A percentile compares a stretch with the other conserved stretches of the same genome.
Evolutionary conservation across 2,329 filamentous ascomycete genomes (phyloP).

Genomic region (Aspergillus sp.): DNA sequence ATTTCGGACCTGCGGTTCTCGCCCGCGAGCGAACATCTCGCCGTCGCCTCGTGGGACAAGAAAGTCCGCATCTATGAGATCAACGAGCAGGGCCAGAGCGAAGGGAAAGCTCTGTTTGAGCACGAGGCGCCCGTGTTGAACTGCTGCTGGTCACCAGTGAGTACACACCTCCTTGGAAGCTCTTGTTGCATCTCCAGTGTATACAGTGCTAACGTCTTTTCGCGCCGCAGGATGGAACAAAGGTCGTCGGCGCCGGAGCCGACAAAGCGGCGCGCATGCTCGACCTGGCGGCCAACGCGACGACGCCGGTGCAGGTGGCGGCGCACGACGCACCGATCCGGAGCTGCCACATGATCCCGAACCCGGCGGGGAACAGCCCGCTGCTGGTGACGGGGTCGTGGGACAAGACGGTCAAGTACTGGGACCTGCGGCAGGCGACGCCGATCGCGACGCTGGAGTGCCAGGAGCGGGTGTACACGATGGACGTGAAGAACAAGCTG

Average conservation of each 20-base stretch:
- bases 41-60: constrained; percentile 94
- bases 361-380: constrained; percentile 52
- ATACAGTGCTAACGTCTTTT: constrained; percentile 7
- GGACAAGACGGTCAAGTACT: constrained; percentile 59
- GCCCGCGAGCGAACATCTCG: constrained; percentile 73
- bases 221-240: constrained; percentile 73
- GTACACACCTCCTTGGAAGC: constrained; percentile 22
- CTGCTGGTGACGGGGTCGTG: constrained; percentile 83
- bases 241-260: constrained; percentile 81
- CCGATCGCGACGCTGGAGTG: constrained; percentile 49
- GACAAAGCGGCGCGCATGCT: constrained; percentile 89
- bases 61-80: constrained; percentile 98
- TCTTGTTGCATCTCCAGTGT: constrained; percentile 5
- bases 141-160: constrained; percentile 84
- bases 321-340: constrained; percentile 82
- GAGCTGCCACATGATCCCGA: constrained; percentile 74
- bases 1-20: constrained; percentile 87
- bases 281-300: constrained; percentile 65
- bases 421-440: constrained; percentile 52
- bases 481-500: constrained; percentile 86
- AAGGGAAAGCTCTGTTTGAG: constrained; percentile 82
- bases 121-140: constrained; percentile 82
- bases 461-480: constrained; percentile 68
- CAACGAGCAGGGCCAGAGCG: constrained; percentile 70
- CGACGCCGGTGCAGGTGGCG: constrained; percentile 66